Evolutionary conservation across 495 filamentous ascomycete genomes (phyloP).

Genomic region (Aspergillus bertholletiae): DNA sequence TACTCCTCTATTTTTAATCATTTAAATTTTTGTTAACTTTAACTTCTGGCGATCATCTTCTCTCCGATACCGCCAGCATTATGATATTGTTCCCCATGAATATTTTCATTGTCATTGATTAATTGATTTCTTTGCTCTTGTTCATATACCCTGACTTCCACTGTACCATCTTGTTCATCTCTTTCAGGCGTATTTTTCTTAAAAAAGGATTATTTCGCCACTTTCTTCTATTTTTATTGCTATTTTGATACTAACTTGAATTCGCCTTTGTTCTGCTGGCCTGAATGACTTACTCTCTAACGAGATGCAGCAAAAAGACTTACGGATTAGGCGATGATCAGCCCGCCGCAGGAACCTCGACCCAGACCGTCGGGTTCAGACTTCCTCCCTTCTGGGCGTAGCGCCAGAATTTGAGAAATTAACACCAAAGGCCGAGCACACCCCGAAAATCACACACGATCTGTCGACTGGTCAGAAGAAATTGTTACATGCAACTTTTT

Average conservation of each 20-base stretch:
- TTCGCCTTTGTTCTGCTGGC: neutral
- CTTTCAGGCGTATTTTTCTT: neutral
- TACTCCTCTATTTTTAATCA: neutral
- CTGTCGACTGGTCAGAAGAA: neutral
- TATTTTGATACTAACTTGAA: neutral
- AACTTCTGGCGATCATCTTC: no score
- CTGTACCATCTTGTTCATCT: neutral
- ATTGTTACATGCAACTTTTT: neutral
- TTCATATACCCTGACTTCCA: neutral
- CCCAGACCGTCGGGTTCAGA: constrained; percentile 25
- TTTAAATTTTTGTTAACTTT: constrained; percentile 1
- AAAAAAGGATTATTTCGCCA: no score
- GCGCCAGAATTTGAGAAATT: neutral
- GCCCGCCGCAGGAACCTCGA: constrained; percentile 27
- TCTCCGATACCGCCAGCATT: no score
- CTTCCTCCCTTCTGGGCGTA: constrained; percentile 2
- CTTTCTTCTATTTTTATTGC: neutral
- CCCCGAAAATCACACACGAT: neutral
- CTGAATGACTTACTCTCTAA: neutral
- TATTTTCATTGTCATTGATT: neutral
- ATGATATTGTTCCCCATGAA: no score
- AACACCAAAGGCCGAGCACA: neutral
- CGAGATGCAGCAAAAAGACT: constrained; percentile 4
- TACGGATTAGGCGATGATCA: constrained; percentile 22
- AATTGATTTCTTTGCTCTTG: neutral